Conservation (phyloP, 108 stramenopile species). For the Skeletonema potamos region DNA sequence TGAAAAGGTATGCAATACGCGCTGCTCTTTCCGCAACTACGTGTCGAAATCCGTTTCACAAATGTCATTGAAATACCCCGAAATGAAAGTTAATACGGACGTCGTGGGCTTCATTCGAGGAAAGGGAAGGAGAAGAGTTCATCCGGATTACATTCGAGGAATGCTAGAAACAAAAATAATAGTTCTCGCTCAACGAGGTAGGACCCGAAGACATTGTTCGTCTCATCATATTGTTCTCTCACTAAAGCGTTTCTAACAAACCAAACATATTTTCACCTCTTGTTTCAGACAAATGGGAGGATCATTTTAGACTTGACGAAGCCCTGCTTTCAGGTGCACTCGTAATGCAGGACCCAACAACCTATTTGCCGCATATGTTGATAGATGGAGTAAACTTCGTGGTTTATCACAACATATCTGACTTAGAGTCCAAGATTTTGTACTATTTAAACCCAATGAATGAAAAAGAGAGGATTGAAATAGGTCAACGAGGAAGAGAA, state of each 20-base stretch:
- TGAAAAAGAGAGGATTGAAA: neutral
- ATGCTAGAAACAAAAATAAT: constrained; percentile 60
- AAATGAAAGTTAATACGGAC: neutral
- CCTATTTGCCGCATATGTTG: constrained; percentile 41
- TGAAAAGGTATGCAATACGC: neutral
- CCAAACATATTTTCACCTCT: neutral
- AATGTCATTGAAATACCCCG: neutral
- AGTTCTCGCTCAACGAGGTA: constrained; percentile 36
- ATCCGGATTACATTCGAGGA: constrained; percentile 19
- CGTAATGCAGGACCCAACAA: constrained; percentile 60
- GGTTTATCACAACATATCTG: constrained; percentile 40
- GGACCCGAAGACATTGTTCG: neutral
- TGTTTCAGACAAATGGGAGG: constrained; percentile 65
- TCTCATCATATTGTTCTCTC: neutral
- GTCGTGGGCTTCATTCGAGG: neutral
- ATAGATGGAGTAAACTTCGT: constrained; percentile 41
- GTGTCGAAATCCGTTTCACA: neutral
- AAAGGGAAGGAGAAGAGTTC: constrained; percentile 10
- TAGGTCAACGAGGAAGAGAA: constrained; percentile 1
- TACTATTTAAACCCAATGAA: neutral
- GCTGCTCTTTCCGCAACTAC: neutral
- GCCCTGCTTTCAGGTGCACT: constrained; percentile 59
- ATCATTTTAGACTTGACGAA: constrained; percentile 65
- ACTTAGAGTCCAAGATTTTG: constrained; percentile 24
- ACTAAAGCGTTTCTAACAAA: neutral